Evolutionary conservation across 495 filamentous ascomycete species (phyloP), one percentile per base, ranked within the genome.

Genomic region (Lophiostoma macrostomum): DNA sequence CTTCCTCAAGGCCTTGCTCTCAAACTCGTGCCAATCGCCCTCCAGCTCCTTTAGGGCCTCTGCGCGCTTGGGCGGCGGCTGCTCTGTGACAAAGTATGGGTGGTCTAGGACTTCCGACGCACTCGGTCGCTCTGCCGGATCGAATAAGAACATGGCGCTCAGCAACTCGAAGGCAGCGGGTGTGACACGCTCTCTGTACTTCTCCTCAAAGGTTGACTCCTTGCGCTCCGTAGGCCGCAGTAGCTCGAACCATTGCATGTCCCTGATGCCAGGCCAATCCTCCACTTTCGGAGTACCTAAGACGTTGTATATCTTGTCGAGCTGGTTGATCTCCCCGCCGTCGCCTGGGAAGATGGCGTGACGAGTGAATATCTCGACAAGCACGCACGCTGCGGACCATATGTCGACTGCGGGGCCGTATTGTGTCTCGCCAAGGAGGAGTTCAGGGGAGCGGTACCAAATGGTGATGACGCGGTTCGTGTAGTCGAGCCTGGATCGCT

Each of bases 11-110:
- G 91, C 90, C 74, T 99, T 99, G 19, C 88, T 94, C 74, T 99
- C 94, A 65, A 96, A 96, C 65, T 99, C 94, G 61, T 99, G 94
- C 94, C 94, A 99, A 60, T 99, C 94, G 32, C 94, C 94, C 64
- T 90, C 80, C 19, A 97, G 78, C 56, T 87, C 78, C 54, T 85
- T 80, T 49, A 99, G 76, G 86, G 94, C 93, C 62, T 84, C 72
- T 40, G 90, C 88, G 61, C 90, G 86, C 56, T 80, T 79, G 51
- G 91, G 75, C 38, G 73, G 66, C 24, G 94, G 94, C 64, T 91
- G 84, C 69, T 97, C 93, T 43, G 75, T 76, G 18, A 76, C 79
- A 64, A 97, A 99, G 71, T 97, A 99, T 18, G 84, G 79, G 71
- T 97, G 91, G 61, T 87, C 78, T 23, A 99, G 75, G 19, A 96